Base-by-base conservation (phyloP, 345 rosid genomes). In the Populus simonii region DNA sequence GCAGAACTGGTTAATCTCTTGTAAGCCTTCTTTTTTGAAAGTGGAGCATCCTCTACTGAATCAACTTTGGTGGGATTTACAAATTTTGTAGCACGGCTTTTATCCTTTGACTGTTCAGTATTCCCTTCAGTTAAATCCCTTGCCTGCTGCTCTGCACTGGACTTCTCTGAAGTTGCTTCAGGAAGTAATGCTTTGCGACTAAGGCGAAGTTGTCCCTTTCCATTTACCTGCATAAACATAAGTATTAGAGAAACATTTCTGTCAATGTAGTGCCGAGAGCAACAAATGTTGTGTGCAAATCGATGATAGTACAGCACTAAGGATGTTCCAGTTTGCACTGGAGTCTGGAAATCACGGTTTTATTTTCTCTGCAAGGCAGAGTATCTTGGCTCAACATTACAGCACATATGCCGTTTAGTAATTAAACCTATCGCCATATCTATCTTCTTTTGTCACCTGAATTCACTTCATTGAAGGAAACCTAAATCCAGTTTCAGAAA, bases 201-300 rank as follows among this genome's bases (percentile, higher is more conserved):
- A 66, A 93, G 94, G 53, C 97, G 93, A 79, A 96, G 97, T 82
- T 96, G 99, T 72, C 99, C 99, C 81, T 96, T 96, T 70, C 87
- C 94, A 77, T 93, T 93, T 78, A 96, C 89, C 99, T 95, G 89
- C 38, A 81, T 79, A 70, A 43, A n/a, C 13, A 59, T 11, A n/a
- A 25, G 11, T 59, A 59, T 11, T 59, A 59, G 16, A 59, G 63
- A 59, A 10, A 13, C 9, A 23, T n/a, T 59, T 59, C 15, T n/a
- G 27, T n/a, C 11, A n/a, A 11, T n/a, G 29, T 59, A 4, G 63
- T n/a, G 29, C 3, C 29, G n/a, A 16, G 5, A 31, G 69, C 68
- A 66, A 31, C 39, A 57, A 57, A 2, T 57, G 62, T n/a, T 57
- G 5, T 6, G 38, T 15, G 69, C 69, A 66, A 66, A 66, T 66